These are phyloP conservation scores for Rehmannia glutinosa DNA, from an alignment of 257 asterid genomes.

Conservation along the genomic window DNA sequence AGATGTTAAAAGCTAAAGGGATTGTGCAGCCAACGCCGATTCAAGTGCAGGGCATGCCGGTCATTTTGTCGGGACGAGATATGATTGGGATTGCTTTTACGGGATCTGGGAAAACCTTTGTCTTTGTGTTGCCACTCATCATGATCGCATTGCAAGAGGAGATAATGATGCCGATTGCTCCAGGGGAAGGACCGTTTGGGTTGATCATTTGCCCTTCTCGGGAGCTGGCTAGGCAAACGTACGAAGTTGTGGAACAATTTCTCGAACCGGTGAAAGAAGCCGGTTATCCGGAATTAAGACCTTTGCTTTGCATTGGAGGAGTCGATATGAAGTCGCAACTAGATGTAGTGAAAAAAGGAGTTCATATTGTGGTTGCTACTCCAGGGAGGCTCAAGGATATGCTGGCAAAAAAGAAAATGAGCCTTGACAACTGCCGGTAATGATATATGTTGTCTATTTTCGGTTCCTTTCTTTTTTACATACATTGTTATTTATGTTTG, in stretches of 20 bases:
- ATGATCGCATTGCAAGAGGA: slow-evolving; percentile 6
- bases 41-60: slow-evolving; percentile 6
- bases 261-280: neutral
- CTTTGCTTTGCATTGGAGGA: neutral
- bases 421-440: neutral
- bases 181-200: neutral
- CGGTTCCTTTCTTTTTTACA: neutral
- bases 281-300: neutral
- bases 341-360: neutral
- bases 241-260: neutral
- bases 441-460: neutral
- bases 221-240: neutral
- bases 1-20: neutral
- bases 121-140: neutral
- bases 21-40: slow-evolving; percentile 1
- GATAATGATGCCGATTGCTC: neutral
- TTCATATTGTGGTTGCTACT: neutral
- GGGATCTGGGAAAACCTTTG: neutral
- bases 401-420: neutral
- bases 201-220: neutral
- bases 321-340: neutral
- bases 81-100: slow-evolving; percentile 5
- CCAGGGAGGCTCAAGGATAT: neutral
- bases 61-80: neutral
- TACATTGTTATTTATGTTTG: neutral